phyloP scores from a whole-genome alignment of 1,284 basidiomycete species.

The Anthracocystis walkeri region DNA sequence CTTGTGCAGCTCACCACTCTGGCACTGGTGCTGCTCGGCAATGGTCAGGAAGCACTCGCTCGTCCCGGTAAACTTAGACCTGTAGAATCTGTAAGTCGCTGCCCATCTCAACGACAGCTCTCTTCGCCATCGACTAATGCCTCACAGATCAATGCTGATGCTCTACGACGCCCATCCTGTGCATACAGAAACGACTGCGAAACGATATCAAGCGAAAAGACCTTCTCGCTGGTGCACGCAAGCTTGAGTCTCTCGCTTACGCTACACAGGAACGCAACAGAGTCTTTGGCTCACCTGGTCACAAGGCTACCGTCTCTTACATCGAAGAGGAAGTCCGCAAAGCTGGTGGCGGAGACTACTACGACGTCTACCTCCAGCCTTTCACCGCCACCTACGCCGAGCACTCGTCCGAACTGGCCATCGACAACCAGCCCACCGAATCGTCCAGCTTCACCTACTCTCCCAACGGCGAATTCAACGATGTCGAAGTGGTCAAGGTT shows the following conservation, averaged over 20 bases:
- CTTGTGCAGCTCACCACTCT: slow-evolving; percentile 38
- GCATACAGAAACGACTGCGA: slow-evolving; percentile 28
- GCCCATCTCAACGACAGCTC: background rate
- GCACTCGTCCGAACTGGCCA: slow-evolving; percentile 24
- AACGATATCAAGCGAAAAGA: slow-evolving; percentile 36
- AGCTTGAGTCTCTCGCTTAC: slow-evolving; percentile 31
- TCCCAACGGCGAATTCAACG: slow-evolving; percentile 34
- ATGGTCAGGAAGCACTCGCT: slow-evolving; percentile 22
- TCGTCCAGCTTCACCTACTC: slow-evolving; percentile 34
- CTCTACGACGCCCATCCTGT: background rate
- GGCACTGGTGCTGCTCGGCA: slow-evolving; percentile 27
- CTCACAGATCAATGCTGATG: background rate
- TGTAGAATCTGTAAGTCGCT: slow-evolving; percentile 32
- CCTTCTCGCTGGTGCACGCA: slow-evolving; percentile 18
- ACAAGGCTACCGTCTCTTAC: slow-evolving; percentile 40
- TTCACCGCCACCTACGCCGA: slow-evolving; percentile 45
- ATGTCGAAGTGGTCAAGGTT: slow-evolving; percentile 25
- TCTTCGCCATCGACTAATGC: background rate
- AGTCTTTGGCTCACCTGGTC: slow-evolving; percentile 39
- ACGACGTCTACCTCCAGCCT: slow-evolving; percentile 39
- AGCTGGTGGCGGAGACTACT: slow-evolving; percentile 22
- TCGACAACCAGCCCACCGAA: slow-evolving; percentile 26
- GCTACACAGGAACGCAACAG: slow-evolving; percentile 33
- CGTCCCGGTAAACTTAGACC: slow-evolving; percentile 22
- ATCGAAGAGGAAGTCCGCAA: slow-evolving; percentile 25